Conservation (phyloP, 192 early-diverging fungal genomes). For the Umbelopsis isabellina region DNA sequence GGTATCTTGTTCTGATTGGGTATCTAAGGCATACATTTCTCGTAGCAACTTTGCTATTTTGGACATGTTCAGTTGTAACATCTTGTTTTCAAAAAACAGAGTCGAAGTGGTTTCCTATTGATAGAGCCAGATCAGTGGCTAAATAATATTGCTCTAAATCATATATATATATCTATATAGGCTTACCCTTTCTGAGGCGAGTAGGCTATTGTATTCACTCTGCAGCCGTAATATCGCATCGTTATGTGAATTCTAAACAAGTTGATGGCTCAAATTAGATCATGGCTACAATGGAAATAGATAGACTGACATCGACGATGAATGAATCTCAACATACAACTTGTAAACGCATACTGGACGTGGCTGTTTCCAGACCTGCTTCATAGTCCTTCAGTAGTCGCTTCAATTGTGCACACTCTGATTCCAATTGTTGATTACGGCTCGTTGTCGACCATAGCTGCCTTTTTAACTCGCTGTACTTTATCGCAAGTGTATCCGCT, state of each 20-base stretch:
- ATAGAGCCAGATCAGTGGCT: neutral
- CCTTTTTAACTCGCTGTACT: neutral
- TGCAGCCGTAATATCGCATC: constrained; percentile 15
- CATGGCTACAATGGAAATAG: neutral
- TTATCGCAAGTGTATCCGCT: neutral
- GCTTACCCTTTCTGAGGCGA: constrained; percentile 1
- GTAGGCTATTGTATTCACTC: constrained; percentile 3
- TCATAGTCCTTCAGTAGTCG: constrained; percentile 4
- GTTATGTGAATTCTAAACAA: constrained; percentile 5
- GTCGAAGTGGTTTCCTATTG: neutral
- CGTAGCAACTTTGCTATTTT: neutral
- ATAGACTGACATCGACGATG: neutral
- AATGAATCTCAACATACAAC: neutral
- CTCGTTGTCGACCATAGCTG: neutral
- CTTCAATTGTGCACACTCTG: constrained; percentile 14
- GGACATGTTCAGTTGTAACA: constrained; percentile 9
- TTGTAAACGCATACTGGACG: constrained; percentile 15
- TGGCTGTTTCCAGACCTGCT: constrained; percentile 8
- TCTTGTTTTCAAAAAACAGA: neutral
- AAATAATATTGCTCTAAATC: neutral
- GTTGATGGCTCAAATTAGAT: too few relatives aligned
- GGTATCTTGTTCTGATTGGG: constrained; percentile 6
- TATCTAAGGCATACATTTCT: constrained; percentile 1
- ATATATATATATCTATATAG: too few relatives aligned
- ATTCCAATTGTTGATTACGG: constrained; percentile 8